Base-by-base conservation (phyloP, 371 early-diverging fungal genomes). In the Mortierella sp. region DNA sequence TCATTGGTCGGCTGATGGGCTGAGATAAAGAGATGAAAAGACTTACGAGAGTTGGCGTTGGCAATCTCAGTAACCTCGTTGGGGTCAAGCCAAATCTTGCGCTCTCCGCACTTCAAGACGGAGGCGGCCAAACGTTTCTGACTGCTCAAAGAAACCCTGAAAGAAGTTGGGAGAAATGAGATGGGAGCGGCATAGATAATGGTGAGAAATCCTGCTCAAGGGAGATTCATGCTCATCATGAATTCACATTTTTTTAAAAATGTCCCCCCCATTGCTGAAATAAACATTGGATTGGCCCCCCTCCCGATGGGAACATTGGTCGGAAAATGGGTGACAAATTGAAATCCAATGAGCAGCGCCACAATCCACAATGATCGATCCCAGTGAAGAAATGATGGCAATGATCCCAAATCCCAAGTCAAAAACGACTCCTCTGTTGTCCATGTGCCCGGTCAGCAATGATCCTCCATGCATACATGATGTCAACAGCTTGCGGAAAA, bases 81-180 rank as follows among this genome's bases (percentile, higher is more conserved):
- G 74, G 99, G 99, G 89, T 99, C 99, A 60, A 99, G 88, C 99
- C 99, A 99, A 81, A 99, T 90, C 92, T 99, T 99, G 83, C 98
- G 89, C 92, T 98, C 86, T 84, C 99, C 99, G 90, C 99, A 98
- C 86, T 95, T 94, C 84, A 99, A 92, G 84, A 99, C 97, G 86
- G 95, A 92, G 74, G 98, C 94, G 70, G 99, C 99, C 76, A 99
- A 86, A 83, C 99, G 95, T 90, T 97, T 96, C 91, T 96, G 96
- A 84, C 87, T 91, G 79, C 87, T 83, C 82, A 95, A 88, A 87
- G 91, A 93, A 73, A 91, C 90, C 95, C 94, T 95, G 75, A 57
- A 56, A 46, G 46, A 58, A 45, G 64, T 56, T 25, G 29, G n/a
- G n/a, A 51, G 43, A 50, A 60, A 29, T 23, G 26, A 53, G 23